Conservation (phyloP, 805 yeast genomes). For the Candida wancherniae region DNA sequence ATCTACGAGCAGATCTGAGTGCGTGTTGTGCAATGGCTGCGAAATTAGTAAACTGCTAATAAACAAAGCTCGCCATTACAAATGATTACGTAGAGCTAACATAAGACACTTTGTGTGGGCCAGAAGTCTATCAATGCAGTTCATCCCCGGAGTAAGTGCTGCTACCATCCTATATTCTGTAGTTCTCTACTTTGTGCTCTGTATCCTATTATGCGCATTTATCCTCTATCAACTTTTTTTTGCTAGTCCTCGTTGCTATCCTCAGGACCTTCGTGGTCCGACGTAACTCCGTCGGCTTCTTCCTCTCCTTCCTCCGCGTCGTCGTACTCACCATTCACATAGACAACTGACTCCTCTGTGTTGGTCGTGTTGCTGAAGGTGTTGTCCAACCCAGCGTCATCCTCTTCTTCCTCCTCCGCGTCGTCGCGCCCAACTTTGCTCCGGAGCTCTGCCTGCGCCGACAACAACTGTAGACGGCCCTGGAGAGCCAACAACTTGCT, state of each 20-base stretch:
- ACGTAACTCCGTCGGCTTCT: slow-evolving; percentile 30
- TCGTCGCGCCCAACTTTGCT: slow-evolving; percentile 14
- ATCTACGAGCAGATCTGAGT: no score
- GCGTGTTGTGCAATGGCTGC: no score
- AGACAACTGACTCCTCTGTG: slow-evolving; percentile 28
- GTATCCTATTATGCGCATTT: no score
- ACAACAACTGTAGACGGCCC: slow-evolving; percentile 76
- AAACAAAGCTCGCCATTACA: no score
- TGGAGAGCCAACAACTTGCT: slow-evolving; percentile 73
- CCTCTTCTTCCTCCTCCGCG: slow-evolving; percentile 14
- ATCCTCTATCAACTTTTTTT: no score
- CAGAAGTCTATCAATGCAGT: no score
- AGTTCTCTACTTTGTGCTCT: no score
- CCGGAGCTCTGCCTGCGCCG: slow-evolving; percentile 71
- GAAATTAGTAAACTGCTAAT: no score
- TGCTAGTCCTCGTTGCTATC: not conserved
- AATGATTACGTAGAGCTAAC: no score
- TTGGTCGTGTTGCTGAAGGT: slow-evolving; percentile 19
- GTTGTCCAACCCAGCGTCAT: slow-evolving; percentile 15
- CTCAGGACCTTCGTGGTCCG: slow-evolving; percentile 18
- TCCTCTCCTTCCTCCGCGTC: slow-evolving; percentile 31
- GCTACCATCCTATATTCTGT: no score
- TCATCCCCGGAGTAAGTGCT: no score
- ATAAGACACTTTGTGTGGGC: no score
- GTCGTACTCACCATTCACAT: slow-evolving; percentile 41